phyloP scores from a whole-genome alignment of 495 filamentous ascomycete genomes.

The Pseudotulostoma volvatum region DNA sequence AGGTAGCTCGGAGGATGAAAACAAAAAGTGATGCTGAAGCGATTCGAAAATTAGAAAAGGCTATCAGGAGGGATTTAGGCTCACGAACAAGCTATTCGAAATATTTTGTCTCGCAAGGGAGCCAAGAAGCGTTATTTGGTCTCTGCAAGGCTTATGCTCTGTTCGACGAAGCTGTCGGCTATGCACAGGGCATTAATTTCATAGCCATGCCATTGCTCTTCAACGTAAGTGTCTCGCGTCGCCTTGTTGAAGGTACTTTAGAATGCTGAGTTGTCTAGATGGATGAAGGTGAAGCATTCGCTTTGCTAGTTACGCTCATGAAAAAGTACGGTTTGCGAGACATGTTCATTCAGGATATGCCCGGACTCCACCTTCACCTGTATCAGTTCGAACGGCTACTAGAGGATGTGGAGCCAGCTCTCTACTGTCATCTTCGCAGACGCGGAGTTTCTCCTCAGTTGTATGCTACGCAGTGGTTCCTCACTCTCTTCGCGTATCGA shows the following conservation, averaged over 20 bases:
- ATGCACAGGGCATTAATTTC: slow-evolving; percentile 99
- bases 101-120: slow-evolving; percentile 68
- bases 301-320: slow-evolving; percentile 85
- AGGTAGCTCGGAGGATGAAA: slow-evolving; percentile 54
- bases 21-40: slow-evolving; percentile 57
- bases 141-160: slow-evolving; percentile 96
- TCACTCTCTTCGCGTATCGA: slow-evolving; percentile 96
- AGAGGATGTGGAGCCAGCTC: slow-evolving; percentile 83
- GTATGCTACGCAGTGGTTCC: slow-evolving; percentile 97
- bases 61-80: slow-evolving; percentile 77
- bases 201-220: slow-evolving; percentile 94
- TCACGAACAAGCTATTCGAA: slow-evolving; percentile 92
- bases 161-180: slow-evolving; percentile 86
- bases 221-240: slow-evolving; percentile 44
- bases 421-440: slow-evolving; percentile 87
- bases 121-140: slow-evolving; percentile 88
- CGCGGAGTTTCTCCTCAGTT: slow-evolving; percentile 77
- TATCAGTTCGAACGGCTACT: slow-evolving; percentile 92
- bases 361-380: slow-evolving; percentile 78
- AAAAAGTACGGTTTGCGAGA: slow-evolving; percentile 88
- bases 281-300: slow-evolving; percentile 95
- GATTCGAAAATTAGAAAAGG: slow-evolving; percentile 73
- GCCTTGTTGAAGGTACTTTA: neutral
- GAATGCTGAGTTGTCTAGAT: slow-evolving; percentile 36
- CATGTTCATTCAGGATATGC: slow-evolving; percentile 93